phyloP scores from a whole-genome alignment of 208 protist species.

The Leishmania tarentolae region DNA sequence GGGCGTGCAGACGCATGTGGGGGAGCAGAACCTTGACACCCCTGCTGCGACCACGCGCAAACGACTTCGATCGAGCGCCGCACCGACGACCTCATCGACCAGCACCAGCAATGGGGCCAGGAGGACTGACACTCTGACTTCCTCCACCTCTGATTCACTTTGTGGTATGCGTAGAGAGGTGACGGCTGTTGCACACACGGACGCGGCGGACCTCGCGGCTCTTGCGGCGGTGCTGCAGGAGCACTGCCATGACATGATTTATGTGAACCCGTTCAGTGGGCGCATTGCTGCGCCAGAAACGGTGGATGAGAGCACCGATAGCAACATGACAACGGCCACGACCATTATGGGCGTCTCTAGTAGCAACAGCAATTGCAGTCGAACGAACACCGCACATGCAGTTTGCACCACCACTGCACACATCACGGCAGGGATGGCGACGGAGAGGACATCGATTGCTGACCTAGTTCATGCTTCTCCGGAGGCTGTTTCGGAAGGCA shows the following conservation, averaged over 20 bases:
- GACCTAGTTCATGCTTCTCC: neutral
- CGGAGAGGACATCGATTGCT: neutral
- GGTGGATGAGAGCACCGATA: constrained; percentile 8
- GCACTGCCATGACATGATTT: constrained; percentile 25
- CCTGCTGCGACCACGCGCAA: neutral
- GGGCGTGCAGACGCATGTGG: neutral
- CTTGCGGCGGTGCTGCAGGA: constrained; percentile 43
- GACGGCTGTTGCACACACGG: neutral
- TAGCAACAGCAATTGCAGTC: constrained; percentile 23
- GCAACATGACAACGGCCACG: constrained; percentile 2
- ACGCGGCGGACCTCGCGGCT: constrained; percentile 29
- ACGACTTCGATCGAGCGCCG: neutral
- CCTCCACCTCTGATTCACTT: neutral
- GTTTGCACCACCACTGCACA: neutral
- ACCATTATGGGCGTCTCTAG: constrained; percentile 1
- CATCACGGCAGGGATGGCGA: neutral
- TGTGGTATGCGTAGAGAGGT: neutral
- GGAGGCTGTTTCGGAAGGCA: neutral
- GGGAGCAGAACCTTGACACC: neutral
- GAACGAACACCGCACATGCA: neutral
- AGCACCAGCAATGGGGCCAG: neutral
- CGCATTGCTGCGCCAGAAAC: neutral
- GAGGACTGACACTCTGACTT: neutral
- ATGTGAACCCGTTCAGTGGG: constrained; percentile 26
- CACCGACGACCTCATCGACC: neutral